These are phyloP conservation scores for Fusarium sp. DNA, from an alignment of 2,329 filamentous ascomycete genomes.

Conservation along the genomic window DNA sequence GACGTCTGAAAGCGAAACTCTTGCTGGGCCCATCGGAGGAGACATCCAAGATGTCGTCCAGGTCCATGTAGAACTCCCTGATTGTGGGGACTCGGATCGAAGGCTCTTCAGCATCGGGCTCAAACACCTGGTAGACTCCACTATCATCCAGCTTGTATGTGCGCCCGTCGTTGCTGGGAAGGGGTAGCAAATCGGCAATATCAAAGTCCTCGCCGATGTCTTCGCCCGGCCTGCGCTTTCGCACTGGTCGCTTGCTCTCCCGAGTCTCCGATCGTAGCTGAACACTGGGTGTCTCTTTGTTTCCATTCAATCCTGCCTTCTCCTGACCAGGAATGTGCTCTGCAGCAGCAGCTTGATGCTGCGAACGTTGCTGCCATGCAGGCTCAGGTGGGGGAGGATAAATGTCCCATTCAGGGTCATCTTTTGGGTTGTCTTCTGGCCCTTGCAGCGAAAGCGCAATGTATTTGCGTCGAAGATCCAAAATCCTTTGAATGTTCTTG, in stretches of 20 bases:
- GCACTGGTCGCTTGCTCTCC: constrained; percentile 60
- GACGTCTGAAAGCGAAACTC: constrained; percentile 93
- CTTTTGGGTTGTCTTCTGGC: constrained; percentile 86
- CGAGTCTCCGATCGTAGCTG: constrained; percentile 38
- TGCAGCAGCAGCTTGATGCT: constrained; percentile 14
- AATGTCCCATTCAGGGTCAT: constrained; percentile 84
- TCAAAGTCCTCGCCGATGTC: constrained; percentile 95
- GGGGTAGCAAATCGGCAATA: constrained; percentile 79
- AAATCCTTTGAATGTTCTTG: constrained; percentile 88
- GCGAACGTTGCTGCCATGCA: constrained; percentile 71
- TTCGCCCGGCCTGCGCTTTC: constrained; percentile 84
- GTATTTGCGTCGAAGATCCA: constrained; percentile 90
- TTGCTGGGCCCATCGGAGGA: constrained; percentile 96
- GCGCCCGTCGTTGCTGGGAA: constrained; percentile 78
- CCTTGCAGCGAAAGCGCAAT: constrained; percentile 87
- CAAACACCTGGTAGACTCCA: constrained; percentile 93
- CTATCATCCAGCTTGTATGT: constrained; percentile 83
- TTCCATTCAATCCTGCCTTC: constrained; percentile 22
- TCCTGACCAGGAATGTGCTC: constrained; percentile 38
- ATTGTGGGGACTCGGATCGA: constrained; percentile 89
- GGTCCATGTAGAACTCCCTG: constrained; percentile 94
- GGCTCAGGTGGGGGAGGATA: constrained; percentile 94
- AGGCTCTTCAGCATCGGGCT: constrained; percentile 74
- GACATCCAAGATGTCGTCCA: constrained; percentile 87
- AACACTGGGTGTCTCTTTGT: constrained; percentile 16